A percentile compares a stretch with the other conserved stretches of the same genome.
Evolutionary conservation across 169 alveolate species (phyloP).

Genomic region (Miamiensis avidus): DNA sequence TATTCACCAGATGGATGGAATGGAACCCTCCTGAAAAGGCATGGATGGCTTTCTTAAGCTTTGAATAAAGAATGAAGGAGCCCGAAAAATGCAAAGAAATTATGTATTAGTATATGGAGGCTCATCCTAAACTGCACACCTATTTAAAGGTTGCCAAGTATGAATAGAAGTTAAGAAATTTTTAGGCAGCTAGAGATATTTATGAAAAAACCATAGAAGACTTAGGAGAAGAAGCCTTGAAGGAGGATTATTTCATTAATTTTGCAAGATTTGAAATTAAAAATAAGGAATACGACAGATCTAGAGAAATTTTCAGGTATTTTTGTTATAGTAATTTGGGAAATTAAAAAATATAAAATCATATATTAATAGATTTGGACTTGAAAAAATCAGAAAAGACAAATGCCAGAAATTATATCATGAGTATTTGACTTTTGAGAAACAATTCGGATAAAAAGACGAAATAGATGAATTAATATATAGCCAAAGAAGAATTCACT

Average conservation of each 20-base stretch:
- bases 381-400: constrained; percentile 90
- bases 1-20: constrained; percentile 93
- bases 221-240: constrained; percentile 89
- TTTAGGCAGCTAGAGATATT: constrained; percentile 83
- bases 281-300: constrained; percentile 91
- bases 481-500: constrained; percentile 79
- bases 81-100: constrained; percentile 89
- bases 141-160: constrained; percentile 95
- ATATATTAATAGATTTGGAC: too few species aligned
- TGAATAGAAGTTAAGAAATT: constrained; percentile 92
- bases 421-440: constrained; percentile 92
- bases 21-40: constrained; percentile 97
- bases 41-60: constrained; percentile 95
- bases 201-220: constrained; percentile 90
- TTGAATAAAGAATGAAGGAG: constrained; percentile 98
- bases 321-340: too few species aligned
- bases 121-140: constrained; percentile 88
- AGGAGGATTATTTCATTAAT: constrained; percentile 92
- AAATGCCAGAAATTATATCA: constrained; percentile 87
- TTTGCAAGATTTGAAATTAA: constrained; percentile 95
- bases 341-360: too few species aligned
- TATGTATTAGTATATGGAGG: constrained; percentile 80
- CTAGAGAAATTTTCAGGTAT: constrained; percentile 92
- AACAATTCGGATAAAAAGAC: constrained; percentile 91
- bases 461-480: constrained; percentile 88